These are phyloP conservation scores for Cladobotryum mycophilum DNA, from an alignment of 2,329 filamentous ascomycete species.

Conservation along the genomic window DNA sequence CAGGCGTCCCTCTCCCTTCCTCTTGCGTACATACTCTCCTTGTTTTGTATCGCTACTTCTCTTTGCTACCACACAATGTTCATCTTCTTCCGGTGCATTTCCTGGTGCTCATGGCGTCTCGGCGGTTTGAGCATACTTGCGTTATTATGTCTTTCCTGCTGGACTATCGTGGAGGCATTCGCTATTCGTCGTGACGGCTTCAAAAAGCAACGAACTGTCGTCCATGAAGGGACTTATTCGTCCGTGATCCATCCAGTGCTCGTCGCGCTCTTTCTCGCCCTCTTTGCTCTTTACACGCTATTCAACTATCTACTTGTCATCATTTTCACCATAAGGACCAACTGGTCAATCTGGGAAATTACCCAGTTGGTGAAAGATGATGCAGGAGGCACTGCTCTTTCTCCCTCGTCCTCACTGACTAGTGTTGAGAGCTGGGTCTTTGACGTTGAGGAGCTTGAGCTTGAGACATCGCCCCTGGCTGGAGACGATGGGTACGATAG, in stretches of 20 bases:
- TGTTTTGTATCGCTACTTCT: no score
- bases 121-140: constrained; percentile 50
- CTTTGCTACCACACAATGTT: no score
- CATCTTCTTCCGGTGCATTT: constrained; percentile 19
- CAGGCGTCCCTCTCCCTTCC: no score
- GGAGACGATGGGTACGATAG: constrained; percentile 34
- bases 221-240: constrained; percentile 24
- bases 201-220: constrained; percentile 36
- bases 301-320: constrained; percentile 59
- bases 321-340: constrained; percentile 56
- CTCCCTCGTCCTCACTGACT: constrained; percentile 47
- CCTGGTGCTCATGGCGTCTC: constrained; percentile 47
- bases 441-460: constrained; percentile 40
- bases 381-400: constrained; percentile 38
- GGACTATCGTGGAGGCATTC: constrained; percentile 47
- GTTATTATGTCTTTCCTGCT: constrained; percentile 45
- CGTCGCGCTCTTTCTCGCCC: constrained; percentile 43
- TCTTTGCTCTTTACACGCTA: constrained; percentile 60
- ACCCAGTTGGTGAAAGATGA: constrained; percentile 44
- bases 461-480: constrained; percentile 32
- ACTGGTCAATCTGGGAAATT: constrained; percentile 55
- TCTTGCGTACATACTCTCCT: no score
- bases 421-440: constrained; percentile 48
- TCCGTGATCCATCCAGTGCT: constrained; percentile 27
- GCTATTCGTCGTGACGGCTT: constrained; percentile 37